Conservation (phyloP, 208 protist genomes). For the Leptomonas seymouri region DNA sequence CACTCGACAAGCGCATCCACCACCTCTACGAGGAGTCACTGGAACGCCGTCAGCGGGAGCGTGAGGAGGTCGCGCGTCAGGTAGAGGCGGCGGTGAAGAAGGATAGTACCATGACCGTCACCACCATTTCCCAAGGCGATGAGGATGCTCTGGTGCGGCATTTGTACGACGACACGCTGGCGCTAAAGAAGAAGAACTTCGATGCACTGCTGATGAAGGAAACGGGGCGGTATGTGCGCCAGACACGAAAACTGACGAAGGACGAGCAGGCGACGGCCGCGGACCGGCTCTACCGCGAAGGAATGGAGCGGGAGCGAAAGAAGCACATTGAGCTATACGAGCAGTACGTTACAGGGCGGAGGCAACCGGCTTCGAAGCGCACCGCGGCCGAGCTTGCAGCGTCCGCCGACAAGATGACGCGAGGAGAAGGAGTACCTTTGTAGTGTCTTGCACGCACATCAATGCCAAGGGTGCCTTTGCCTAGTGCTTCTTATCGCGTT, state of each 20-base stretch:
- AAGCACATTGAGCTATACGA: conserved; percentile 82
- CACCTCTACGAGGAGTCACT: conserved; percentile 88
- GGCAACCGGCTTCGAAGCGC: conserved; percentile 27
- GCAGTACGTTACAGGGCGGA: conserved; percentile 62
- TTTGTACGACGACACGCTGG: conserved; percentile 78
- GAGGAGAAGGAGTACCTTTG: conserved; percentile 55
- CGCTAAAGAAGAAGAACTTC: conserved; percentile 54
- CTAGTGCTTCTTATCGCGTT: neutral
- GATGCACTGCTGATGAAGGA: conserved; percentile 48
- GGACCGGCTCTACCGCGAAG: conserved; percentile 67
- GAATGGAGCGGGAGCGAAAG: conserved; percentile 76
- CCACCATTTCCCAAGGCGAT: conserved; percentile 39
- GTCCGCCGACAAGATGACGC: conserved; percentile 64
- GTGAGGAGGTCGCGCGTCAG: conserved; percentile 51
- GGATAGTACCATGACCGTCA: conserved; percentile 37
- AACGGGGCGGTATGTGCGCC: conserved; percentile 25
- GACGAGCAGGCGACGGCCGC: conserved; percentile 45
- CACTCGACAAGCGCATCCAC: conserved; percentile 61
- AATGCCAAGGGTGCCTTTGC: neutral
- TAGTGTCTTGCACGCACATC: neutral
- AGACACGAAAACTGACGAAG: conserved; percentile 42
- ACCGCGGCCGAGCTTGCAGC: conserved; percentile 41
- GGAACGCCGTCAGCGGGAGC: conserved; percentile 42
- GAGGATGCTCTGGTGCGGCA: conserved; percentile 56
- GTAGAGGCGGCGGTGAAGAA: conserved; percentile 54